A percentile compares a stretch with the other conserved stretches of the same genome.
Conservation (phyloP, 1,284 basidiomycete species). For the Sanguinoderma infundibulare region DNA sequence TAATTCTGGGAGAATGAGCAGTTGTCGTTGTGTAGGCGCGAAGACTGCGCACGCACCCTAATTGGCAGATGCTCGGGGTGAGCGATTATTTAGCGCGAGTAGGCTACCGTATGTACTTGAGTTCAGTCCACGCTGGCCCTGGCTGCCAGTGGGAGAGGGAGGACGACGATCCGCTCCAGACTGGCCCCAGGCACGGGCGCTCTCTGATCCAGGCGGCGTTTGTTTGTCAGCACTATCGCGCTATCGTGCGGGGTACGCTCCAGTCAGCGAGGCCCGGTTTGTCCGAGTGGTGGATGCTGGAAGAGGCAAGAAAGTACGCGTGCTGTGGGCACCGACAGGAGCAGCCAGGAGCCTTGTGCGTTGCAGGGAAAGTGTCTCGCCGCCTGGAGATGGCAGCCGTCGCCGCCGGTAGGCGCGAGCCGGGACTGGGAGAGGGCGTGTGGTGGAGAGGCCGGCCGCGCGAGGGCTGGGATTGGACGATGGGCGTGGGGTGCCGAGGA, state of each 20-base stretch:
- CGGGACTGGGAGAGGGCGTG: not conserved
- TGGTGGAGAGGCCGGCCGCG: not conserved
- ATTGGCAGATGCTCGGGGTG: no score
- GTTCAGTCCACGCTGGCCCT: no score
- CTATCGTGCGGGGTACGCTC: not conserved
- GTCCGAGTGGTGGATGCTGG: not conserved
- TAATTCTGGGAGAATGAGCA: no score
- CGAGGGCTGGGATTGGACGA: constrained; percentile 11
- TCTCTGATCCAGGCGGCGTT: not conserved
- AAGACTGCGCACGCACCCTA: no score
- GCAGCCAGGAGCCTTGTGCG: no score
- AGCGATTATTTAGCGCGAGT: no score
- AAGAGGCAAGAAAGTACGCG: no score
- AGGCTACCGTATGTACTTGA: no score
- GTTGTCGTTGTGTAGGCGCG: no score
- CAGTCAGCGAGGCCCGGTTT: not conserved
- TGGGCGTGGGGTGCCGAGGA: constrained; percentile 13
- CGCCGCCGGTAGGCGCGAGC: not conserved
- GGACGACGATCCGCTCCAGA: not conserved
- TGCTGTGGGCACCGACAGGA: no score
- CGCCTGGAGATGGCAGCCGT: not conserved
- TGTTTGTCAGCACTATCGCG: not conserved
- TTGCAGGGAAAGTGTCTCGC: not conserved
- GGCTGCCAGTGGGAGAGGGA: no score
- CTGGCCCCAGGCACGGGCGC: not conserved